Evolutionary conservation across 164 flowering plant species (phyloP), one percentile per base, ranked within the genome.

Genomic region (Berberis vulgaris): DNA sequence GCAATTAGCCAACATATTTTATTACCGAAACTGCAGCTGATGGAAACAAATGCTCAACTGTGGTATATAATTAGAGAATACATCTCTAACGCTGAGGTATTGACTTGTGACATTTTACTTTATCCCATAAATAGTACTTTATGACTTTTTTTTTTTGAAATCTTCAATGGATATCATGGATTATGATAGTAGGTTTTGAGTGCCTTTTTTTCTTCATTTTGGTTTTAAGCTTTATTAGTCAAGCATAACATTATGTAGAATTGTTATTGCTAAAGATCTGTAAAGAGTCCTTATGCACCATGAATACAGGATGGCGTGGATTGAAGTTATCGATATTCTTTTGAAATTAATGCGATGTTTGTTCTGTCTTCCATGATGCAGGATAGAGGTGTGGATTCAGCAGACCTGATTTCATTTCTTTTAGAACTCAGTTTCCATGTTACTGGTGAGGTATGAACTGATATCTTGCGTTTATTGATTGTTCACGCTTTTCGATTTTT

Each of bases 51-150:
- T 82, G 96, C 96, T 59, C 97, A 93, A 71, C 91, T 93, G 61
- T 93, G 98, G 97, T 90, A 93, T 75, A 90, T 93, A 66, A 81
- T 93, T 67, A 86, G 98, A 73, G 98, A 88, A 67, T 93, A 93
- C 69, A 90, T 93, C 61, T 81, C 85, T 43, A 84, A 89, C 67
- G 83, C 96, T 43, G 94, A 93, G 97, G 98, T 93, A 81, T 26
- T 26, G 26, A 26, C 26, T 26, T 26, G 0, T 67, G 54, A 52
- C 54, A 52, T 52, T 52, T 52, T 10, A 11, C 10, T 10, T 52
- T 3, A 2, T 7, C 54, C 8, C 4, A 26, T 26, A 26, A 26
- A 26, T 26, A 26, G 26, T 26, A 26, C 26, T 26, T 26, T 26
- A 26, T 26, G 26, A 26, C 26, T 26, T 26, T 26, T 26, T 26